A percentile compares a stretch with the other conserved stretches of the same genome.
These are phyloP conservation scores for Aureobasidium vineae DNA, from an alignment of 2,329 filamentous ascomycete genomes.

Conservation along the genomic window DNA sequence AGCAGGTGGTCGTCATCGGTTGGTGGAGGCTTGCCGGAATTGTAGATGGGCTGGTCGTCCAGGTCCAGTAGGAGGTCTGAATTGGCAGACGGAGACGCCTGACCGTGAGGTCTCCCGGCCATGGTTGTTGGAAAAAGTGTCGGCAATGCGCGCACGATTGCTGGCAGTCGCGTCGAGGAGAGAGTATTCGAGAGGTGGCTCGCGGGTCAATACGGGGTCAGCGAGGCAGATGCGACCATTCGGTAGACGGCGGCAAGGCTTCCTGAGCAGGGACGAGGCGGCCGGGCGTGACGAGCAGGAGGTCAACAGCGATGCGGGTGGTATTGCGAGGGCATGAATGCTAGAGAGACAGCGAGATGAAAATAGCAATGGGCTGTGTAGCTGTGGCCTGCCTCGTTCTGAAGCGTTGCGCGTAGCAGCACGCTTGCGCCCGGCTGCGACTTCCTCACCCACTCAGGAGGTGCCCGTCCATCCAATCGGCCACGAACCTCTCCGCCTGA, in stretches of 20 bases:
- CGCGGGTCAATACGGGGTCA: neutral
- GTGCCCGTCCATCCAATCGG: neutral
- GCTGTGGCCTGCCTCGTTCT: neutral
- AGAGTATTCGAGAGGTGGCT: neutral
- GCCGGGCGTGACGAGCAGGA: neutral
- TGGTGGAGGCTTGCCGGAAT: constrained; percentile 71
- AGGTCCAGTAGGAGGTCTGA: constrained; percentile 65
- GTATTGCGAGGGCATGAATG: neutral
- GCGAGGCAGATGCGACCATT: constrained; percentile 25
- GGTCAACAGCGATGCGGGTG: constrained; percentile 9
- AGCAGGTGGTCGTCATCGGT: constrained; percentile 78
- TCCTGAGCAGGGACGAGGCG: constrained; percentile 1
- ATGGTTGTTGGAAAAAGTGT: constrained; percentile 37
- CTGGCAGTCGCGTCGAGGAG: constrained; percentile 17
- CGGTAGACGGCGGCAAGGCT: constrained; percentile 20
- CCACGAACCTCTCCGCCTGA: neutral
- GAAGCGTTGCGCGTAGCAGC: constrained; percentile 11
- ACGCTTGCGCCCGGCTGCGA: constrained; percentile 6
- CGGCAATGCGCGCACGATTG: constrained; percentile 2
- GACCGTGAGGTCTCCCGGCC: constrained; percentile 56
- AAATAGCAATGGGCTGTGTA: constrained; percentile 20
- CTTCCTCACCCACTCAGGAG: constrained; percentile 2
- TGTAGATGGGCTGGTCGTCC: constrained; percentile 67
- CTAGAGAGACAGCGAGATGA: neutral
- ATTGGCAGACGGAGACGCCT: constrained; percentile 45